phyloP scores from a whole-genome alignment of 1,284 basidiomycete species.

The Trametes versicolor region DNA sequence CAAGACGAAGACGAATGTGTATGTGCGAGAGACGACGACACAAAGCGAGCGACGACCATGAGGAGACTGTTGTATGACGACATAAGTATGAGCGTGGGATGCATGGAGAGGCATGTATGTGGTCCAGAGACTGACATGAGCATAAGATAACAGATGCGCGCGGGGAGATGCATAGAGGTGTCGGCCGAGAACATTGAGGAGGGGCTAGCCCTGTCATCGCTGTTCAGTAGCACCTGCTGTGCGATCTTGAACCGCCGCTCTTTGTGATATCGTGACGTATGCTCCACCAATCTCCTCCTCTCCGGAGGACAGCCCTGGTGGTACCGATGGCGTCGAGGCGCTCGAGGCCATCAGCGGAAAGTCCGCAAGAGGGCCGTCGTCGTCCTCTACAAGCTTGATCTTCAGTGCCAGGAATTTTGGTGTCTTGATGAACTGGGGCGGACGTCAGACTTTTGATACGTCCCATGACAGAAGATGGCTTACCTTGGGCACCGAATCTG shows the following conservation, averaged over 20 bases:
- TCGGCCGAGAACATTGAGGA: slow-evolving; percentile 18
- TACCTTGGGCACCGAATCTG: slow-evolving; percentile 96
- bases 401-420: slow-evolving; percentile 79
- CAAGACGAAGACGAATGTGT: slow-evolving; percentile 32
- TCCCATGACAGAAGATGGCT: slow-evolving; percentile 32
- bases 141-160: slow-evolving; percentile 37
- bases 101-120: slow-evolving; percentile 36
- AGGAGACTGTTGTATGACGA: slow-evolving; percentile 36
- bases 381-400: slow-evolving; percentile 76
- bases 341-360: slow-evolving; percentile 40
- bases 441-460: not conserved
- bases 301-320: slow-evolving; percentile 67
- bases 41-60: slow-evolving; percentile 31
- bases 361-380: slow-evolving; percentile 54
- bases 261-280: slow-evolving; percentile 85
- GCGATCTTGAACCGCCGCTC: slow-evolving; percentile 53
- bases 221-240: slow-evolving; percentile 21
- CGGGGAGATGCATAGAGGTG: slow-evolving; percentile 36
- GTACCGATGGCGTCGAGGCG: slow-evolving; percentile 60
- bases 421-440: slow-evolving; percentile 82
- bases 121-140: slow-evolving; percentile 38
- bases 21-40: slow-evolving; percentile 34
- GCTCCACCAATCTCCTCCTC: slow-evolving; percentile 80
- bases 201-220: slow-evolving; percentile 27
- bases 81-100: slow-evolving; percentile 30